These are phyloP conservation scores for Zoysia pacifica DNA, from an alignment of 176 grass and related monocot species.

Conservation along the genomic window DNA sequence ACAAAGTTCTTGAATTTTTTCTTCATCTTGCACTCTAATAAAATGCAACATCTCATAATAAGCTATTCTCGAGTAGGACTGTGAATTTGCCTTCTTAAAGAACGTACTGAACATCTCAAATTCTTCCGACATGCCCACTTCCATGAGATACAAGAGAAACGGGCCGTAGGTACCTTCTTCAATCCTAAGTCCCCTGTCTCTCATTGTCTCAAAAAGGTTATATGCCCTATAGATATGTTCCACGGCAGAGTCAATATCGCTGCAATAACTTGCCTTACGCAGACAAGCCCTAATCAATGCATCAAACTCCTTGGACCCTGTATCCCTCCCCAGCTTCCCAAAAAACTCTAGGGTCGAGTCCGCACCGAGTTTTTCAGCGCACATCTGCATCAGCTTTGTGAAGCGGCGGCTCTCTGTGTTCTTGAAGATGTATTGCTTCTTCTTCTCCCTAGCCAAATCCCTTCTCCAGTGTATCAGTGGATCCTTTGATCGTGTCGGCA, in stretches of 20 bases:
- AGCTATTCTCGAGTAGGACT: slow-evolving; percentile 57
- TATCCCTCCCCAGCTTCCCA: slow-evolving; percentile 69
- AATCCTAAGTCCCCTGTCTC: slow-evolving; percentile 65
- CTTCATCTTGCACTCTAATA: slow-evolving; percentile 68
- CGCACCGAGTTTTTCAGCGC: slow-evolving; percentile 59
- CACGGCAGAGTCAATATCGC: slow-evolving; percentile 56
- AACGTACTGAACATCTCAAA: slow-evolving; percentile 71
- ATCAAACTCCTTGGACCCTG: slow-evolving; percentile 72
- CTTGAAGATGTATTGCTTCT: slow-evolving; percentile 77
- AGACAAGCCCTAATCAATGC: slow-evolving; percentile 65
- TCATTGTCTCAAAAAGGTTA: slow-evolving; percentile 64
- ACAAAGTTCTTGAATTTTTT: slow-evolving; percentile 65
- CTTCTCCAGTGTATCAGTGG: slow-evolving; percentile 25
- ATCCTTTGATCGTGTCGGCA: neutral
- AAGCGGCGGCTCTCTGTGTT: slow-evolving; percentile 65
- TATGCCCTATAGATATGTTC: slow-evolving; percentile 59
- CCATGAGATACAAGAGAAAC: slow-evolving; percentile 74
- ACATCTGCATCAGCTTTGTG: slow-evolving; percentile 66
- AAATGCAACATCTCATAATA: slow-evolving; percentile 90
- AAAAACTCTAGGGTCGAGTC: slow-evolving; percentile 69
- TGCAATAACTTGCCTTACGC: slow-evolving; percentile 49
- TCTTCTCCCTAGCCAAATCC: slow-evolving; percentile 67
- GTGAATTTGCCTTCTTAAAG: slow-evolving; percentile 67
- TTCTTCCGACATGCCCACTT: slow-evolving; percentile 64
- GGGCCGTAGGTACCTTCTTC: slow-evolving; percentile 63